Base-by-base conservation (phyloP, 2,329 filamentous ascomycete species). In the Xylaria multiplex region DNA sequence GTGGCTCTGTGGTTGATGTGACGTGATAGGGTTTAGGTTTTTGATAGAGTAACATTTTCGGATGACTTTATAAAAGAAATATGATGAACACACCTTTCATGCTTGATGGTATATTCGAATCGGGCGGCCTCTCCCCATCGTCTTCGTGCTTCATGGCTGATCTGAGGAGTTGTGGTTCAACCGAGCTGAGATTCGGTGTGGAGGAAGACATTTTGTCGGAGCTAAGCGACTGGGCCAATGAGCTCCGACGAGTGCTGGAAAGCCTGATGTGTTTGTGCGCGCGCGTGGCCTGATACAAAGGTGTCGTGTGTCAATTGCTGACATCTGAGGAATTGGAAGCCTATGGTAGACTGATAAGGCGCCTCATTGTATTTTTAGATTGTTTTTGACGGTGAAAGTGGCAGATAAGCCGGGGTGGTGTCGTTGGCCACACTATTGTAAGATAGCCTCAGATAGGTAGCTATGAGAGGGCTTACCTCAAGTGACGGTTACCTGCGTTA, bases 71-170 rank as follows among this genome's bases (percentile, higher is more conserved):
- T 24, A 35, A 66, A 58, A 32, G 50, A 40, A 56, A 68, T 46
- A 66, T 57, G 13, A 70, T 13, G 22, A 24, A 73, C 74, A 57
- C 68, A 76, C 75, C 74, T 77, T 77, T 75, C 13, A 63, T 57
- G 24, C 65, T 71, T 11, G 69, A 58, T 43, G 60, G 57, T 37
- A 66, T 67, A 59, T 69, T 72, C 19, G 67, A 65, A 22, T 72
- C 61, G 1, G 72, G 71, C 3, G 68, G 52, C 35, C 72, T 70
- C 45, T 76, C 75, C 16, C 68, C 59, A 46, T 77, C 76, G 61
- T 77, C 75, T 19, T 77, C 76, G 42, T 75, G 70, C 62, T 76
- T 77, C 60, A 77, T 63, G 50, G 74, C 75, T 57, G 76, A 75
- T 22, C 75, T 74, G 24, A 76, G 71, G 22, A 73, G 75, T 14